Evolutionary conservation across 2,329 filamentous ascomycete species (phyloP), one percentile per base, ranked within the genome.

Genomic region (Monosporascus ibericus): DNA sequence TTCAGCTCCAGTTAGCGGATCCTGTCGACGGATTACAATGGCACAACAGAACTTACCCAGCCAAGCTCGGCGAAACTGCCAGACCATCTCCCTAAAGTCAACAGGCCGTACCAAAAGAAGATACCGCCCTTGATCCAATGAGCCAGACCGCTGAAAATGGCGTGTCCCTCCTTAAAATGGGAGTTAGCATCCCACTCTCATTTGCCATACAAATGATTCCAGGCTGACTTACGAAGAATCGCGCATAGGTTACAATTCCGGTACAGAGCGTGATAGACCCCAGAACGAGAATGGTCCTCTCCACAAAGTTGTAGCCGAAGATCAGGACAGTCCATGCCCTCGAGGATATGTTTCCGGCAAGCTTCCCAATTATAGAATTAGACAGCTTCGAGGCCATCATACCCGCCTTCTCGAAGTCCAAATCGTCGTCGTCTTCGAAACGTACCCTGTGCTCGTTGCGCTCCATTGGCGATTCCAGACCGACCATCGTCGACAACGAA

Each of bases 51-150:
- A 70, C 74, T 65, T 60, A 80, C 78, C 92, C 92, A 97, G 59
- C 92, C 92, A 52, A 92, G 80, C 55, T 96, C 89, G 53, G 88
- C 85, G 67, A 95, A 97, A 67, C 88, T 88, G 25, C 92, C 92
- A 65, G 91, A 84, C 87, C 90, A 96, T 52, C 92, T 86, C 30
- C 90, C 91, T 4, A 97, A 77, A 0, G 90, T 95, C 55, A 96
- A 73, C 20, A 96, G 72, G 8, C 92, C 92, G 57, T 95, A 89
- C 85, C 90, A 94, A 73, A 96, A 90, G 75, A 97, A 97, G 51
- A 97, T 87, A 3, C 89, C 89, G 46, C 92, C 92, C 68, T 97
- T 97, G 68, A 96, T 85, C 74, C 90, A 96, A 66, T 97, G 92
- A 7, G 92, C 92, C 42, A 96, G 77, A 2, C 92, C 90, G 60